These are phyloP conservation scores for Gnetum montanum DNA, from an alignment of 75 land plant species.

Conservation along the genomic window DNA sequence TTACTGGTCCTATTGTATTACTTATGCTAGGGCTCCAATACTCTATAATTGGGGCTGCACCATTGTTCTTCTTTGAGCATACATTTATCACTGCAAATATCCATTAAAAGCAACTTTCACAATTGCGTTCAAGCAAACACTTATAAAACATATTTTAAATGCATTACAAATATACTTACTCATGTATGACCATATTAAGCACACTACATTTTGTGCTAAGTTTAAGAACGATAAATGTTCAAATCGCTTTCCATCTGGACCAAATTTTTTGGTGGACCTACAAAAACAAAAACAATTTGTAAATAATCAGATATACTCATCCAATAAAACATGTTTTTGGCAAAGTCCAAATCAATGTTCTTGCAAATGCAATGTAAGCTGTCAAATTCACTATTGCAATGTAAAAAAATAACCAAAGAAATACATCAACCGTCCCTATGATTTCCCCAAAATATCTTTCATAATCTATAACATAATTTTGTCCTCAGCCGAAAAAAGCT, in stretches of 20 bases:
- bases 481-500: too few species aligned
- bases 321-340: not conserved
- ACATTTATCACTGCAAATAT: conserved; percentile 57
- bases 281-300: conserved; percentile 1
- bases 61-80: conserved; percentile 43
- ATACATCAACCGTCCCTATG: not conserved
- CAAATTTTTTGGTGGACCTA: conserved; percentile 94
- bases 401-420: not conserved
- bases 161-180: conserved; percentile 41
- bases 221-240: conserved; percentile 86
- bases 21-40: conserved; percentile 93
- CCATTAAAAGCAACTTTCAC: not conserved
- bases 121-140: too few species aligned
- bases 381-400: not conserved
- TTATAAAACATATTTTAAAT: not conserved
- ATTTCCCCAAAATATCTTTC: not conserved
- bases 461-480: too few species aligned
- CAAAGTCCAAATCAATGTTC: not conserved
- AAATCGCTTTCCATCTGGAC: conserved; percentile 69
- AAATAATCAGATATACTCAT: not conserved
- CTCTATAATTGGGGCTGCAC: conserved; percentile 72
- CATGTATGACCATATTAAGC: conserved; percentile 80
- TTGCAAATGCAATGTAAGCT: not conserved
- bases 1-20: conserved; percentile 96
- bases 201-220: conserved; percentile 82